Evolutionary conservation across 371 early-diverging fungal genomes (phyloP), one percentile per base, ranked within the genome.

Genomic region (Choanephora cucurbitarum): DNA sequence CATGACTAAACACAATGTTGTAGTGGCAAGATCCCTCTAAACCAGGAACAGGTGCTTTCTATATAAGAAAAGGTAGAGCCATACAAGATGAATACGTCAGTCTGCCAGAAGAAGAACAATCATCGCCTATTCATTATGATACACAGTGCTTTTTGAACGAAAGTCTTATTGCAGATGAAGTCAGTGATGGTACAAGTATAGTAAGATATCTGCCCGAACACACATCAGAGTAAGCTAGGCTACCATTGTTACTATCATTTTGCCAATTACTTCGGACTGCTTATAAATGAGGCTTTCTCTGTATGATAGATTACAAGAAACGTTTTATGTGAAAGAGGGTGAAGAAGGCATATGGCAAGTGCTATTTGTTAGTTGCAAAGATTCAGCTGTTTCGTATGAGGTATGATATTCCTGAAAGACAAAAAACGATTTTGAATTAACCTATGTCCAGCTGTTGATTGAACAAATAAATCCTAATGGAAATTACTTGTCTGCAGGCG

Each of bases 401-500:
- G 82, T 79, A 68, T 14, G 28, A 18, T n/a, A 24, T 34, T 11
- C 0, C 19, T 24, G 5, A 17, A 19, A 14, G 14, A 14, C 22
- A 37, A 28, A 34, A 18, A 15, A 15, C 45, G 5, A 44, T 11
- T n/a, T 13, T n/a, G 24, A 28, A 44, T 15, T 15, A 22, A 9
- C n/a, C 7, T 15, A 13, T 11, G 21, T 47, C 3, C 60, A 82
- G 82, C 43, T 82, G 53, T 73, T 63, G 24, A 69, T 73, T 2
- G 68, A 67, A 5, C 72, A 73, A 52, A 52, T 77, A 24, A 83
- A 83, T 51, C 82, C 82, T 3, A 75, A 71, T 19, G 67, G 67
- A 41, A 79, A 77, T 49, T 70, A 73, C 33, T 61, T 81, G 41
- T 80, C 81, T 18, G 84, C 84, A 23, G 82, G 82, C 7, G 84